phyloP scores from a whole-genome alignment of 345 rosid species.

The Eucalyptus coolabah region DNA sequence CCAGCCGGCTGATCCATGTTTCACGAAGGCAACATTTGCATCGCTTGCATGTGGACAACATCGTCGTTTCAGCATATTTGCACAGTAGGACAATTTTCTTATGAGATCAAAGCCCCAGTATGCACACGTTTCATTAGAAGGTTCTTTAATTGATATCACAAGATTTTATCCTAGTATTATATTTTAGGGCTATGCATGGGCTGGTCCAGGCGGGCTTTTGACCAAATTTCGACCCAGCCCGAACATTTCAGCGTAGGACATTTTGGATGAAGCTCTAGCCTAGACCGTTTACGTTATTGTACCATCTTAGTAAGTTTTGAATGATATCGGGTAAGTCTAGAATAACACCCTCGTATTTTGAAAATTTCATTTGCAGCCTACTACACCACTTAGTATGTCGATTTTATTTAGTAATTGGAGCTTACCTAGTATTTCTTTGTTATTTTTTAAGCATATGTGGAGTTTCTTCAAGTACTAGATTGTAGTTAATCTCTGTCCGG shows the following conservation, averaged over 20 bases:
- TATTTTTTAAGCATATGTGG: not conserved
- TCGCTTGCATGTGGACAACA: not conserved
- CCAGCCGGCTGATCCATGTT: not conserved
- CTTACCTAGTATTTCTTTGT: not conserved
- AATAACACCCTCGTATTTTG: not conserved
- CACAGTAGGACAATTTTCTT: not conserved
- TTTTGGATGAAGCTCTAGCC: not conserved
- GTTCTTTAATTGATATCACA: not conserved
- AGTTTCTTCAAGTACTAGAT: not conserved
- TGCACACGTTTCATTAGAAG: not conserved
- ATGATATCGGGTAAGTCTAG: not conserved
- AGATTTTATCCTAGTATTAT: not conserved
- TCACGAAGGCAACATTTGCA: not conserved
- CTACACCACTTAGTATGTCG: not conserved
- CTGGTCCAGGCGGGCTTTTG: not conserved
- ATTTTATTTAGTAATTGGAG: not conserved
- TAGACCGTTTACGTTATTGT: not conserved
- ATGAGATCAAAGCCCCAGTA: not conserved
- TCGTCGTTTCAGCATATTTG: not conserved
- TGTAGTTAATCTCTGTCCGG: not conserved
- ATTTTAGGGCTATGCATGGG: not conserved
- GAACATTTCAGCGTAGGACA: not conserved
- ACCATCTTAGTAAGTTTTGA: not conserved
- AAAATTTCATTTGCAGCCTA: not conserved
- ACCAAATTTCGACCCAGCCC: not conserved